Percentiles rank a stretch among this genome's conserved stretches.
phyloP scores from a whole-genome alignment of 2,329 filamentous ascomycete genomes.

The Chrysoporthe deuterocubensis region DNA sequence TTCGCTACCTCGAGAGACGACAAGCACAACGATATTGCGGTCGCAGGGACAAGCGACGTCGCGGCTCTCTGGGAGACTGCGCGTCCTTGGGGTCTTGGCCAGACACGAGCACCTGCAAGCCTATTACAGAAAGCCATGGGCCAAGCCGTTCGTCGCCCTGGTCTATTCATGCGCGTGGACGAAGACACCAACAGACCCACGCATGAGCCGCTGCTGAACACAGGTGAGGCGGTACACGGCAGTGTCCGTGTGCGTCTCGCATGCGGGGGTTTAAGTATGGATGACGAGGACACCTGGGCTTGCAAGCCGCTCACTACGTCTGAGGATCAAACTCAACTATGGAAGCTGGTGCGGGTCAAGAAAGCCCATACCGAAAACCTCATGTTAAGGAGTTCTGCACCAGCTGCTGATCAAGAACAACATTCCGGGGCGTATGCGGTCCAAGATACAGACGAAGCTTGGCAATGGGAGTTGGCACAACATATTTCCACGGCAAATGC shows the following conservation, averaged over 20 bases:
- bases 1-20: not conserved
- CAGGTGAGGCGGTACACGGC: constrained; percentile 43
- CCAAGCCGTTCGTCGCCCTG: constrained; percentile 38
- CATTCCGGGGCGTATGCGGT: not conserved
- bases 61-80: constrained; percentile 31
- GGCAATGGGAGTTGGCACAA: not conserved
- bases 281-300: constrained; percentile 39
- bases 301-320: constrained; percentile 34
- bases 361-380: constrained; percentile 9
- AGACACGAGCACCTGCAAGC: constrained; percentile 35
- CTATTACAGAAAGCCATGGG: constrained; percentile 36
- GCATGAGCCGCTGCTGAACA: constrained; percentile 40
- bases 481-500: not conserved
- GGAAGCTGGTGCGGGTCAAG: constrained; percentile 33
- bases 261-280: constrained; percentile 37
- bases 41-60: constrained; percentile 20
- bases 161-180: constrained; percentile 42
- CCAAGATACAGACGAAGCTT: not conserved
- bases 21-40: not conserved
- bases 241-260: constrained; percentile 38
- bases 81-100: constrained; percentile 37
- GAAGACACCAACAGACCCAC: constrained; percentile 43
- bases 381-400: not conserved
- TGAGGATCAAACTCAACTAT: constrained; percentile 28
- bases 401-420: not conserved